Evolutionary conservation across 345 rosid genomes (phyloP).

Genomic region (Punica granatum): DNA sequence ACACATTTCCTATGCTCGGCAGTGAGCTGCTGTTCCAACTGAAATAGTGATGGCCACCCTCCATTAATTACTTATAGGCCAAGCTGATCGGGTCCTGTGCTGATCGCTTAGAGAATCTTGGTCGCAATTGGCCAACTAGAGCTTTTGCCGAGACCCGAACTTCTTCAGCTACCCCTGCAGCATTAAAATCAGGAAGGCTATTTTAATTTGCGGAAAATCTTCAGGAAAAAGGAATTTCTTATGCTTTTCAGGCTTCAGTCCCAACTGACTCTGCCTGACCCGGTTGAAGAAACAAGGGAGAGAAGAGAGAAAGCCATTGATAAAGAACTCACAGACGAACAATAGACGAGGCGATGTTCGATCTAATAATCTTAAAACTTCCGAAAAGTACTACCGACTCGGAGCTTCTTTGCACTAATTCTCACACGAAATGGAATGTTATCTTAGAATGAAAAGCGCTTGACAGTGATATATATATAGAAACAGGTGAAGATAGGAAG

Average conservation of each 20-base stretch:
- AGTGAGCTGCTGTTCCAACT: conserved; percentile 33
- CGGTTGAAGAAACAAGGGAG: background rate
- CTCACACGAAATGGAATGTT: background rate
- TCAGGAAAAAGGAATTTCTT: background rate
- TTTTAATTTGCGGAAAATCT: background rate
- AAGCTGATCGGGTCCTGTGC: background rate
- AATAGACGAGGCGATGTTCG: background rate
- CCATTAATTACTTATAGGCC: conserved; percentile 29
- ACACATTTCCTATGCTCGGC: conserved; percentile 31
- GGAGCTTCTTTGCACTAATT: background rate
- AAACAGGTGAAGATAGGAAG: background rate
- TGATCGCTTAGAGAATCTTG: background rate
- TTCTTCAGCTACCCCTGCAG: background rate
- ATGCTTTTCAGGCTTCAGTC: too few species aligned
- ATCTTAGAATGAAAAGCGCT: background rate
- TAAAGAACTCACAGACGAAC: background rate
- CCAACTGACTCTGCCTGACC: too few species aligned
- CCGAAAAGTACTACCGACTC: background rate
- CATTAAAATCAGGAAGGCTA: background rate
- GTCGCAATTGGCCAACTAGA: background rate
- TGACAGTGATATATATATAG: background rate
- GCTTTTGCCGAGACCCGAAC: background rate
- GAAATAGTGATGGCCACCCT: conserved; percentile 15
- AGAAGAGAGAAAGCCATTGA: background rate
- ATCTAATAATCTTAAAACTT: background rate